Conservation (phyloP, 78 protist genomes). For the Dictyostelium citrinum region DNA sequence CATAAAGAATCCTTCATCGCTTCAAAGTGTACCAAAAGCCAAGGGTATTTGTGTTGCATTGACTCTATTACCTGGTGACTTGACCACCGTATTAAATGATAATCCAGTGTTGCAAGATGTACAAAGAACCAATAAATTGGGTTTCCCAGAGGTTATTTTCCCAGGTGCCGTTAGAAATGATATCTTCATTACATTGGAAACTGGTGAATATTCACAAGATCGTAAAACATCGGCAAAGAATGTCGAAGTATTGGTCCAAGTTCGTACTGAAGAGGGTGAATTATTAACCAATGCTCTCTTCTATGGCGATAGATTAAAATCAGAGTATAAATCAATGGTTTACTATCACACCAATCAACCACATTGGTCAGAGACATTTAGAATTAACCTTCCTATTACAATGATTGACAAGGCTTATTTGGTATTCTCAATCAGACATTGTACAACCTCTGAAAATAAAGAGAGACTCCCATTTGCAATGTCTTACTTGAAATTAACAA, state of each 20-base stretch:
- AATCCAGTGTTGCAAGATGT: conserved; percentile 53
- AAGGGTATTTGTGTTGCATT: conserved; percentile 62
- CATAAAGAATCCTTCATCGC: conserved; percentile 46
- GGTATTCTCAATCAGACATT: conserved; percentile 60
- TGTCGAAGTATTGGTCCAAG: conserved; percentile 55
- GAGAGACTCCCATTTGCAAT: conserved; percentile 64
- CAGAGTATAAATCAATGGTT: conserved; percentile 70
- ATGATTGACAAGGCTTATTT: conserved; percentile 39
- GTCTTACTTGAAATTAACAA: conserved; percentile 41
- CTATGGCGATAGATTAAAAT: conserved; percentile 47
- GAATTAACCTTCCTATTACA: conserved; percentile 27
- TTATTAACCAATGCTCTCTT: conserved; percentile 1
- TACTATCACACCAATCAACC: conserved; percentile 74
- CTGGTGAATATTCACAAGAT: conserved; percentile 70
- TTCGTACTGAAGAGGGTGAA: conserved; percentile 49
- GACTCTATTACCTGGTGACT: conserved; percentile 50
- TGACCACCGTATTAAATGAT: conserved; percentile 16
- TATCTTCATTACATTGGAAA: conserved; percentile 41
- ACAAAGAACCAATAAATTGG: conserved; percentile 25
- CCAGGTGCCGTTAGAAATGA: conserved; percentile 60
- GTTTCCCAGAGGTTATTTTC: conserved; percentile 69
- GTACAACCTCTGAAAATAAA: conserved; percentile 64
- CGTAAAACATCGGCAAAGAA: conserved; percentile 60
- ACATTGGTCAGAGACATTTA: conserved; percentile 65
- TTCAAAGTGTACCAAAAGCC: conserved; percentile 62